Conservation (phyloP, 2,329 filamentous ascomycete genomes). For the Pseudogymnoascus sp. region DNA sequence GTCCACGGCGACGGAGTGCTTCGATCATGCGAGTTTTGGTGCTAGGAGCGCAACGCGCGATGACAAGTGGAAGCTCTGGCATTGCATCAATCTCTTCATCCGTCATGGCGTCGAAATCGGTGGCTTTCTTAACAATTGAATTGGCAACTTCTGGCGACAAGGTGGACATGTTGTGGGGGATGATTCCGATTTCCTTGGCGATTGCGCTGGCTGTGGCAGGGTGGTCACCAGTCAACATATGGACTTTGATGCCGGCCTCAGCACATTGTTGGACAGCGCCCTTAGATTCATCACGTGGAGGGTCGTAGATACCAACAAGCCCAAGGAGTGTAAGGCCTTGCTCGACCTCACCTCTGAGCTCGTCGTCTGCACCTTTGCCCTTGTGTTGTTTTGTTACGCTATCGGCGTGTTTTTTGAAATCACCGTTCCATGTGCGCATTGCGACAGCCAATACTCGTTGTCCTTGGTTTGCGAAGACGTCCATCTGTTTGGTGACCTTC, state of each 20-base stretch:
- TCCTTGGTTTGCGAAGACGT: conserved; percentile 46
- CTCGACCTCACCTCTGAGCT: conserved; percentile 36
- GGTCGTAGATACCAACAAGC: conserved; percentile 50
- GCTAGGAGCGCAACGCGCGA: conserved; percentile 43
- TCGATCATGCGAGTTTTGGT: conserved; percentile 49
- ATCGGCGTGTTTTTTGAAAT: conserved; percentile 10
- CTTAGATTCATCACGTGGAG: conserved; percentile 49
- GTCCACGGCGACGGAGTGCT: conserved; percentile 40
- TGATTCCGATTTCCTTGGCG: conserved; percentile 47
- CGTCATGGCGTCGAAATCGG: conserved; percentile 36
- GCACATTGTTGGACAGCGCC: conserved; percentile 51
- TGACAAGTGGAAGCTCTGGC: conserved; percentile 42
- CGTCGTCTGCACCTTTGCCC: conserved; percentile 15
- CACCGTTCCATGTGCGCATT: conserved; percentile 25
- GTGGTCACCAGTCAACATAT: conserved; percentile 64
- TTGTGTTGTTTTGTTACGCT: conserved; percentile 10
- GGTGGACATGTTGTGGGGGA: conserved; percentile 36
- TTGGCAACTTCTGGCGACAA: conserved; percentile 37
- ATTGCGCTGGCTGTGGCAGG: conserved; percentile 48
- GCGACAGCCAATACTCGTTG: conserved; percentile 53
- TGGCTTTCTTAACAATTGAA: conserved; percentile 44
- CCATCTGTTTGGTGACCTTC: conserved; percentile 46
- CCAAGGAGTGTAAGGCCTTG: conserved; percentile 45
- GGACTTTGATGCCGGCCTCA: conserved; percentile 60
- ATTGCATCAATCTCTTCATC: conserved; percentile 42